A percentile compares a stretch with the other conserved stretches of the same genome.
Evolutionary conservation across 768 basidiomycete species (phyloP).

Genomic region (Artomyces pyxidatus): DNA sequence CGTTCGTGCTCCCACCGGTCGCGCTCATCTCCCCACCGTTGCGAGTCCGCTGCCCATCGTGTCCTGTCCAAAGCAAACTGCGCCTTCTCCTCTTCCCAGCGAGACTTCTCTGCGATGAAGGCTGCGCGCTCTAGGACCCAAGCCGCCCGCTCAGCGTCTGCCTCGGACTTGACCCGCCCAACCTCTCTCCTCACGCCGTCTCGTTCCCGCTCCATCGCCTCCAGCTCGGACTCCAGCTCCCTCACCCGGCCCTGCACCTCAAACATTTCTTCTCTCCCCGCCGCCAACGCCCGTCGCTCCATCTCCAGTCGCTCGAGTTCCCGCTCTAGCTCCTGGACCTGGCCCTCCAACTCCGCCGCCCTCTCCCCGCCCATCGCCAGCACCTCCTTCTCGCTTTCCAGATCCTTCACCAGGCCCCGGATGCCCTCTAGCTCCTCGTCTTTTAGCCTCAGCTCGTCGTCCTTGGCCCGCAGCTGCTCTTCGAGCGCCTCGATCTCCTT

Average conservation of each 20-base stretch:
- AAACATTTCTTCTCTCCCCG: constrained; percentile 38
- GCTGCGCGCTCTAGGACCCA: neutral
- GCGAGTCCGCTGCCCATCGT: constrained; percentile 38
- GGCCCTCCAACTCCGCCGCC: constrained; percentile 46
- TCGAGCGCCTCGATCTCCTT: constrained; percentile 48
- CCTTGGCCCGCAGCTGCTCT: constrained; percentile 45
- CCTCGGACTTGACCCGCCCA: neutral
- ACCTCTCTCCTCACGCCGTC: constrained; percentile 2
- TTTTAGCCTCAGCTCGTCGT: constrained; percentile 50
- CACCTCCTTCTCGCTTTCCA: constrained; percentile 56
- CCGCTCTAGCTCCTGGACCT: constrained; percentile 45
- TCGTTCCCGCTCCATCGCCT: constrained; percentile 42
- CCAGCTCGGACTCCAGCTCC: constrained; percentile 40
- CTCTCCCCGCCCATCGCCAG: constrained; percentile 51
- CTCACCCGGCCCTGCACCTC: constrained; percentile 30
- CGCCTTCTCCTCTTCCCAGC: constrained; percentile 30
- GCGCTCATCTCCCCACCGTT: constrained; percentile 43
- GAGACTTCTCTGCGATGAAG: constrained; percentile 13
- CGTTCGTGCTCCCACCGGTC: constrained; percentile 40
- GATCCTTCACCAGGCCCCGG: constrained; percentile 51
- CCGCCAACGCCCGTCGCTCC: constrained; percentile 29
- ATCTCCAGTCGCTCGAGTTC: constrained; percentile 47
- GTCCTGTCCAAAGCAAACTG: constrained; percentile 34
- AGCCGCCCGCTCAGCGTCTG: neutral
- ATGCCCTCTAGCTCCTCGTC: constrained; percentile 50